Evolutionary conservation across 129 eudicot genomes (phyloP), one percentile per base, ranked within the genome.

Genomic region (Scalesia atractyloides): DNA sequence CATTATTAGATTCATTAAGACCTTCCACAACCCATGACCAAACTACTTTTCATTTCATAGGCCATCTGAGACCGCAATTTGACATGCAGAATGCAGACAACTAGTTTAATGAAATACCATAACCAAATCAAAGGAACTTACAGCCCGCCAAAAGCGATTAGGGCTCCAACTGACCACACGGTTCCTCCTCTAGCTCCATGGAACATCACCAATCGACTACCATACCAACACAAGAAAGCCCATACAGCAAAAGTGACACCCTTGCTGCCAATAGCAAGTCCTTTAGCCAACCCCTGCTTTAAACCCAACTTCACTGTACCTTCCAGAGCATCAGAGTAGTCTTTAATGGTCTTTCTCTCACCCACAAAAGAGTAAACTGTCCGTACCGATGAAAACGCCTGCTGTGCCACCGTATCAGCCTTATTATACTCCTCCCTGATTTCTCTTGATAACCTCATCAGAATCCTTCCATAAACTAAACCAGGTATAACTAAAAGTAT

Each of bases 281-380:
- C 88, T 77, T 84, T 84, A 6, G 80, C 85, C 63, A 84, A 62
- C 2, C 88, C 88, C 39, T 80, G 88, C 41, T 59, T 77, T 18
- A 84, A 73, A 49, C 88, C 88, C 69, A 84, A 64, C 33, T 53
- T 61, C 17, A 84, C 73, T 5, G 80, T 69, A 6, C 75, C 85
- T 46, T 84, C 51, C 7, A 84, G 81, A 30, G 88, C 96, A 52
- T 84, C 50, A 59, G 87, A 84, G 77, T 84, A 84, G 13, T 73
- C 80, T 4, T 20, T 30, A n/a, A 70, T 50, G 13, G 85, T 78
- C 59, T 81, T 84, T 9, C 50, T 74, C 66, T 84, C 88, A n/a
- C 88, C 85, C 14, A 84, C 88, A 74, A 81, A 81, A 7, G 88
- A 81, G 78, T 81, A 84, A 60, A 84, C 88, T 5, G 86, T 84